Percentiles rank a stretch among this genome's conserved stretches.
Evolutionary conservation across 495 filamentous ascomycete genomes (phyloP).

Genomic region (Annulohypoxylon nitens): DNA sequence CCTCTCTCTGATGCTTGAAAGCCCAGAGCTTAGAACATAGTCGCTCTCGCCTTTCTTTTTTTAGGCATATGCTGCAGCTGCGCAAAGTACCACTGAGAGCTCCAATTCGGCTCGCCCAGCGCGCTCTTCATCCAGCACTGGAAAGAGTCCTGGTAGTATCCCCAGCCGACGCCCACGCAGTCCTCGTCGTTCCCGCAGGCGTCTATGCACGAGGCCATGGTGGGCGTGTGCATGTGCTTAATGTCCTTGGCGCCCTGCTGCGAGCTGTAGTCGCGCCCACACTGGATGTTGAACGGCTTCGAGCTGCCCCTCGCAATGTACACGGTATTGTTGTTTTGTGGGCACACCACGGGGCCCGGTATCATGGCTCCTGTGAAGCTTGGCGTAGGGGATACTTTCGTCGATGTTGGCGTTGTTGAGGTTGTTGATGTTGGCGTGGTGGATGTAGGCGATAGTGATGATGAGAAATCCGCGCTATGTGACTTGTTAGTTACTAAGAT

Average conservation of each 20-base stretch:
- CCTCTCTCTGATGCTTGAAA: not conserved
- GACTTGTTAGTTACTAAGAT: conserved; percentile 14
- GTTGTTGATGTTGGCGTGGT: conserved; percentile 29
- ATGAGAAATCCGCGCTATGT: conserved; percentile 17
- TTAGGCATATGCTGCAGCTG: conserved; percentile 26
- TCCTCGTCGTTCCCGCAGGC: conserved; percentile 41
- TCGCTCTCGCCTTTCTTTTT: not conserved
- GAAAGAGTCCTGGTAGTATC: conserved; percentile 45
- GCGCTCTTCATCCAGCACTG: conserved; percentile 66
- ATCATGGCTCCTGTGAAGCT: conserved; percentile 31
- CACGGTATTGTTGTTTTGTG: conserved; percentile 52
- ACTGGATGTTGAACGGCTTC: conserved; percentile 50
- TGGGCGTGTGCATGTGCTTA: conserved; percentile 30
- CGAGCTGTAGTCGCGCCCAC: conserved; percentile 55
- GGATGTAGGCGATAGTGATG: conserved; percentile 10
- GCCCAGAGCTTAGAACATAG: not conserved
- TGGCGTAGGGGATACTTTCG: conserved; percentile 29
- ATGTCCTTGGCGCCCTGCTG: conserved; percentile 47
- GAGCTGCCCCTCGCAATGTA: conserved; percentile 40
- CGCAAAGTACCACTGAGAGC: conserved; percentile 62
- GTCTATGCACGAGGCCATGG: conserved; percentile 51
- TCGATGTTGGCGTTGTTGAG: conserved; percentile 14
- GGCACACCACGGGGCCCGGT: conserved; percentile 44
- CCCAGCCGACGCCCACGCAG: conserved; percentile 57
- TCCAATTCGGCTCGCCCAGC: conserved; percentile 63